phyloP scores from a whole-genome alignment of 176 grass and related monocot species.

The Eremochloa ophiuroides region DNA sequence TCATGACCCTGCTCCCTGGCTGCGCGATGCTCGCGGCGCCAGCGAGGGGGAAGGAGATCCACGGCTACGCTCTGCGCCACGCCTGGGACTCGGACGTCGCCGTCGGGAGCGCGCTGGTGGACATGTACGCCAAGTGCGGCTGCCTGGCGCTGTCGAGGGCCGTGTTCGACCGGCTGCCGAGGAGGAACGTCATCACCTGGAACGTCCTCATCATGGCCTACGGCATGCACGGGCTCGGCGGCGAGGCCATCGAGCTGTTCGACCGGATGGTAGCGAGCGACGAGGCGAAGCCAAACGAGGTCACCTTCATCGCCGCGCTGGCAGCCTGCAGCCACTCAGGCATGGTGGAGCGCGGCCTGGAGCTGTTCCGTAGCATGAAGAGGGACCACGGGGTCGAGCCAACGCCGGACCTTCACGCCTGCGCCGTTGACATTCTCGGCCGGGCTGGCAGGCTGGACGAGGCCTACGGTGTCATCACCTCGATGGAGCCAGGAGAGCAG shows the following conservation, averaged over 20 bases:
- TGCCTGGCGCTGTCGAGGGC: constrained; percentile 42
- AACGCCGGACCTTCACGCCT: constrained; percentile 66
- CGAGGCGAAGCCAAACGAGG: constrained; percentile 64
- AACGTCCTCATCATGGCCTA: constrained; percentile 97
- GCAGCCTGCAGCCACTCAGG: constrained; percentile 95
- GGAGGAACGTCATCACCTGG: constrained; percentile 85
- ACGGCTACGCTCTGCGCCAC: constrained; percentile 60
- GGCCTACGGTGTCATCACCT: constrained; percentile 54
- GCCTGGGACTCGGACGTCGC: constrained; percentile 57
- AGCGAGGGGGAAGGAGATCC: constrained; percentile 85
- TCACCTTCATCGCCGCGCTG: constrained; percentile 78
- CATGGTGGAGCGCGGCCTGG: constrained; percentile 52
- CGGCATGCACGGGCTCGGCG: constrained; percentile 84
- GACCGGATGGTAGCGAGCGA: constrained; percentile 55
- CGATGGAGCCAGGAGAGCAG: constrained; percentile 45
- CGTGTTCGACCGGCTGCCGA: constrained; percentile 64
- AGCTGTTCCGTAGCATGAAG: constrained; percentile 68
- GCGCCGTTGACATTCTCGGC: constrained; percentile 72
- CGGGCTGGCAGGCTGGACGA: constrained; percentile 67
- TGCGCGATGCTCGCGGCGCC: constrained; percentile 65
- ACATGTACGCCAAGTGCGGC: constrained; percentile 78
- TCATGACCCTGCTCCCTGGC: constrained; percentile 81
- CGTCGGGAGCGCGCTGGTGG: constrained; percentile 76
- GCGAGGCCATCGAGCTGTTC: constrained; percentile 57
- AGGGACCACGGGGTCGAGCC: constrained; percentile 49